Conservation (phyloP, 495 filamentous ascomycete genomes). For the Penicillium nucicola region DNA sequence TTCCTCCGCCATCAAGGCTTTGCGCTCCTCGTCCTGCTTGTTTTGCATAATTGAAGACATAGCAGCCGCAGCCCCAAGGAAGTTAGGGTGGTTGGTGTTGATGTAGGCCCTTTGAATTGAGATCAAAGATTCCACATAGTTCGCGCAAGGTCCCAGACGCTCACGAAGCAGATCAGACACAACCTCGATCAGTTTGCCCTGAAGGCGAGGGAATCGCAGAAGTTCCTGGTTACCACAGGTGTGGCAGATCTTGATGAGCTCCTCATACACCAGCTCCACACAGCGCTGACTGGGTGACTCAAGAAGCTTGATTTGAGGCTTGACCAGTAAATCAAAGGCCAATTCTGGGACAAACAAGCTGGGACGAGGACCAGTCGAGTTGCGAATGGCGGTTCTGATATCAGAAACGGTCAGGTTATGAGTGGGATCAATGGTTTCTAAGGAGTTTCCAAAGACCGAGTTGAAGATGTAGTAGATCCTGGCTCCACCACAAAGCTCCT, state of each 20-base stretch:
- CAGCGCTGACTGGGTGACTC: slow-evolving; percentile 95
- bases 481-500: slow-evolving; percentile 94
- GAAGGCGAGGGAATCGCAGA: slow-evolving; percentile 84
- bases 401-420: slow-evolving; percentile 93
- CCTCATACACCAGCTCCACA: slow-evolving; percentile 97
- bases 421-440: slow-evolving; percentile 94
- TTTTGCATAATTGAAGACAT: slow-evolving; percentile 95
- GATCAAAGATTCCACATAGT: slow-evolving; percentile 93
- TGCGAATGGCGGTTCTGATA: slow-evolving; percentile 96
- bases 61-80: slow-evolving; percentile 93
- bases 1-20: slow-evolving; percentile 74
- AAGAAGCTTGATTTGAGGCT: slow-evolving; percentile 95
- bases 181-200: slow-evolving; percentile 96
- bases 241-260: slow-evolving; percentile 98
- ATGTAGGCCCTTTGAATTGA: slow-evolving; percentile 98
- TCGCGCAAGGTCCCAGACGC: slow-evolving; percentile 80
- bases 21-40: slow-evolving; percentile 90
- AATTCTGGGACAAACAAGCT: slow-evolving; percentile 97
- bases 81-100: slow-evolving; percentile 99
- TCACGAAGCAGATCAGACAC: slow-evolving; percentile 96
- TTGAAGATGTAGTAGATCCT: slow-evolving; percentile 99
- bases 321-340: slow-evolving; percentile 95
- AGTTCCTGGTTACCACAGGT: slow-evolving; percentile 96
- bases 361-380: slow-evolving; percentile 93
- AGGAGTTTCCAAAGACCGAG: slow-evolving; percentile 94